Conservation (phyloP, 208 protist genomes). For the Acanthamoeba castellanii region DNA sequence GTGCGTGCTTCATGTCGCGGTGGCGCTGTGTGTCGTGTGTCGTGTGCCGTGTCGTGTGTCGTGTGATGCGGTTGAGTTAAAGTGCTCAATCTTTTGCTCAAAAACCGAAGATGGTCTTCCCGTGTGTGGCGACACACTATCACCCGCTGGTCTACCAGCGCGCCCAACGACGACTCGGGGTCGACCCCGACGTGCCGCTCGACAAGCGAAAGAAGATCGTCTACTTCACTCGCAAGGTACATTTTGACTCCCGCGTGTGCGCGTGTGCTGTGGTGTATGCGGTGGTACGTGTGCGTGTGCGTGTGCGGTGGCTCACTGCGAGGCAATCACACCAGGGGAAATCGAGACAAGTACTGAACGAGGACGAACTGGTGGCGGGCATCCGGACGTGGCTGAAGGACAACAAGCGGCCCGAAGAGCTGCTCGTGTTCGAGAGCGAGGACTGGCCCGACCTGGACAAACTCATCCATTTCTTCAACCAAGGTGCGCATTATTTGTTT, state of each 20-base stretch:
- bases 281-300: not conserved
- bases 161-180: not conserved
- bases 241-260: not conserved
- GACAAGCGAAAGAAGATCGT: constrained; percentile 64
- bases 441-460: not conserved
- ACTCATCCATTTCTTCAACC: constrained; percentile 14
- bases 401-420: not conserved
- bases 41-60: too few relatives aligned
- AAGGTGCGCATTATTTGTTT: not conserved
- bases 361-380: not conserved
- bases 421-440: constrained; percentile 8
- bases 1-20: not conserved
- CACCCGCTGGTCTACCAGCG: constrained; percentile 33
- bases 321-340: not conserved
- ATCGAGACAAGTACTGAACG: not conserved
- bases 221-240: constrained; percentile 56
- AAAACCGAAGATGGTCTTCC: not conserved
- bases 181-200: constrained; percentile 19
- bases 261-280: not conserved
- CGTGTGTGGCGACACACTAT: constrained; percentile 59
- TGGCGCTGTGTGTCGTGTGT: too few relatives aligned
- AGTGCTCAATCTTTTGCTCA: too few relatives aligned
- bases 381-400: not conserved
- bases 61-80: too few relatives aligned
- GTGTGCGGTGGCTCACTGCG: not conserved